Percentiles rank a stretch among this genome's conserved stretches.
Evolutionary conservation across 192 early-diverging fungal genomes (phyloP).

Genomic region (Borealophlyctis nickersoniae): DNA sequence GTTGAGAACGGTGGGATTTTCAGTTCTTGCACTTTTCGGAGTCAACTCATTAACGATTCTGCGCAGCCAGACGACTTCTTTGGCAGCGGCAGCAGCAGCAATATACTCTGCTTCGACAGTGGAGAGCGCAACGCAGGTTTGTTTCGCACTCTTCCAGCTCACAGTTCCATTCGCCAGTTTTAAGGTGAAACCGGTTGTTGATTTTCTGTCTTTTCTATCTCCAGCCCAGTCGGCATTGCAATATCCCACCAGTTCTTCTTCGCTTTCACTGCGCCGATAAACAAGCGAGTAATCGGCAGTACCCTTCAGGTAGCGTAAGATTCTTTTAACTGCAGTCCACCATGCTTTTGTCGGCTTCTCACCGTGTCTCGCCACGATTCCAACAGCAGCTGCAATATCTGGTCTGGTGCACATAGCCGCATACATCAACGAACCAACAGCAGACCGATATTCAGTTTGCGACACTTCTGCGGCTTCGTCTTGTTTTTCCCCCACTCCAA

Average conservation of each 20-base stretch:
- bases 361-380: too few relatives aligned
- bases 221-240: slow-evolving; percentile 44
- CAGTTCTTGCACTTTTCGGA: too few relatives aligned
- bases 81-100: slow-evolving; percentile 9
- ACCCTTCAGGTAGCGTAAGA: slow-evolving; percentile 32
- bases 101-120: slow-evolving; percentile 30
- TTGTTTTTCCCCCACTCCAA: too few relatives aligned
- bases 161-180: slow-evolving; percentile 11
- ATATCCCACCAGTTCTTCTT: slow-evolving; percentile 14
- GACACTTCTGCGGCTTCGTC: too few relatives aligned
- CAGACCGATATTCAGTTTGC: too few relatives aligned
- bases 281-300: slow-evolving; percentile 10
- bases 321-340: slow-evolving; percentile 11
- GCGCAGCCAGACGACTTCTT: slow-evolving; percentile 15
- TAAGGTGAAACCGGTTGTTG: slow-evolving; percentile 38
- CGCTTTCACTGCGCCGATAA: background rate
- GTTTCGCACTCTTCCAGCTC: slow-evolving; percentile 15
- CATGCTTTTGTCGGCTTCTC: background rate
- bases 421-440: slow-evolving; percentile 26
- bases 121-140: slow-evolving; percentile 21
- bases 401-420: slow-evolving; percentile 18
- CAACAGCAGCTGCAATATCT: slow-evolving; percentile 24
- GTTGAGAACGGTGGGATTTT: too few relatives aligned
- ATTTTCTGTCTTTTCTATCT: slow-evolving; percentile 23
- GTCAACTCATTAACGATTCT: slow-evolving; percentile 1